Conservation (phyloP, 345 rosid species). For the Anastatica hierochuntica region DNA sequence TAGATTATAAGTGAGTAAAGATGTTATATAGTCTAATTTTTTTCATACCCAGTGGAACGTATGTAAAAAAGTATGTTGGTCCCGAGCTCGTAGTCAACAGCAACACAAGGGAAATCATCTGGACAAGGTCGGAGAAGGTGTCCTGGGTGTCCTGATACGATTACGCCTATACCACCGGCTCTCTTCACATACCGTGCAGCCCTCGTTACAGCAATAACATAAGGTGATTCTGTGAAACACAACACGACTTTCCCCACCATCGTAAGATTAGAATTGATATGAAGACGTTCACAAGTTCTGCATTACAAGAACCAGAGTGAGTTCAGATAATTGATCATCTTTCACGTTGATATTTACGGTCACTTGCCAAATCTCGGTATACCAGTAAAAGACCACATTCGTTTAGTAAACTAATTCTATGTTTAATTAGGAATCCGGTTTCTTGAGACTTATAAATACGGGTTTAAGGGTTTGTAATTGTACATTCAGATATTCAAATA, state of each 20-base stretch:
- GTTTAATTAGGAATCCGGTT: no score
- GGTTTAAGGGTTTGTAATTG: no score
- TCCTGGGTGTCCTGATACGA: constrained; percentile 24
- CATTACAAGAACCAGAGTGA: neutral
- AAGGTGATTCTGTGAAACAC: constrained; percentile 22
- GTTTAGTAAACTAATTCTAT: no score
- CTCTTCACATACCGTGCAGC: constrained; percentile 17
- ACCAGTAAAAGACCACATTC: no score
- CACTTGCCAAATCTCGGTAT: no score
- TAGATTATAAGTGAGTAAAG: neutral
- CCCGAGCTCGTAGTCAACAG: constrained; percentile 29
- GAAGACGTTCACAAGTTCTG: constrained; percentile 10
- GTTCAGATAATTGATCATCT: neutral
- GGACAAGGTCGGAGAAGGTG: constrained; percentile 12
- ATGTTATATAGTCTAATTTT: neutral
- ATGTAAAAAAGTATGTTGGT: constrained; percentile 27
- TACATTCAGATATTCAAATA: no score
- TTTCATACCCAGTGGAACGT: constrained; percentile 27
- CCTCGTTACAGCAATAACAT: neutral
- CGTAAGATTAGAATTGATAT: neutral
- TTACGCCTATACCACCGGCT: constrained; percentile 30
- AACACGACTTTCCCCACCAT: constrained; percentile 10
- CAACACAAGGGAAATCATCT: constrained; percentile 28
- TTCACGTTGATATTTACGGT: no score
- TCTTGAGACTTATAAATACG: no score